These are phyloP conservation scores for Ogataea salicorniae DNA, from an alignment of 805 yeast genomes.

Conservation along the genomic window DNA sequence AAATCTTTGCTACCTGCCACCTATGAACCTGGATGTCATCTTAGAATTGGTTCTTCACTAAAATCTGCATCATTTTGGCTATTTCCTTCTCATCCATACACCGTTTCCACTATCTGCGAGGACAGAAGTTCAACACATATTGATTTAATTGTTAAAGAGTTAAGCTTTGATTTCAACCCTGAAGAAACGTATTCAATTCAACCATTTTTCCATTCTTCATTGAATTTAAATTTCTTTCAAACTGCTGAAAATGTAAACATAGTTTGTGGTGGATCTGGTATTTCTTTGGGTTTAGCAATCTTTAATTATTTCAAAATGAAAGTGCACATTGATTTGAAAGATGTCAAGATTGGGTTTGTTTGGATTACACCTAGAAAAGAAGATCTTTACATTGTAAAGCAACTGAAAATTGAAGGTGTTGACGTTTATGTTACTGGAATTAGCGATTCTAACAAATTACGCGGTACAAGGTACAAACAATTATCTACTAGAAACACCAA, in stretches of 20 bases:
- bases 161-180: slow-evolving; percentile 32
- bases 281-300: slow-evolving; percentile 56
- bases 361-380: slow-evolving; percentile 50
- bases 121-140: slow-evolving; percentile 29
- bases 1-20: slow-evolving; percentile 16
- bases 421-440: slow-evolving; percentile 35
- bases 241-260: slow-evolving; percentile 47
- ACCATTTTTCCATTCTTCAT: slow-evolving; percentile 38
- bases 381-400: slow-evolving; percentile 44
- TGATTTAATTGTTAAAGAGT: slow-evolving; percentile 41
- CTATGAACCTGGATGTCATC: slow-evolving; percentile 53
- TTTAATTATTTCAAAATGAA: slow-evolving; percentile 35
- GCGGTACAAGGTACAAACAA: neutral
- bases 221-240: slow-evolving; percentile 39
- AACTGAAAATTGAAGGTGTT: slow-evolving; percentile 31
- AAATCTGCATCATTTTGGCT: slow-evolving; percentile 41
- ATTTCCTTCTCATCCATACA: slow-evolving; percentile 63
- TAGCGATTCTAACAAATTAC: neutral
- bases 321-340: slow-evolving; percentile 18
- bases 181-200: slow-evolving; percentile 34
- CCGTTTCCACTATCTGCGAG: slow-evolving; percentile 40
- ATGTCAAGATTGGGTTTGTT: slow-evolving; percentile 35
- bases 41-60: slow-evolving; percentile 40
- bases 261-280: slow-evolving; percentile 71
- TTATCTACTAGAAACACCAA: neutral